These are phyloP conservation scores for Alternaria novae-zelandiae DNA, from an alignment of 2,329 filamentous ascomycete genomes.

Conservation along the genomic window DNA sequence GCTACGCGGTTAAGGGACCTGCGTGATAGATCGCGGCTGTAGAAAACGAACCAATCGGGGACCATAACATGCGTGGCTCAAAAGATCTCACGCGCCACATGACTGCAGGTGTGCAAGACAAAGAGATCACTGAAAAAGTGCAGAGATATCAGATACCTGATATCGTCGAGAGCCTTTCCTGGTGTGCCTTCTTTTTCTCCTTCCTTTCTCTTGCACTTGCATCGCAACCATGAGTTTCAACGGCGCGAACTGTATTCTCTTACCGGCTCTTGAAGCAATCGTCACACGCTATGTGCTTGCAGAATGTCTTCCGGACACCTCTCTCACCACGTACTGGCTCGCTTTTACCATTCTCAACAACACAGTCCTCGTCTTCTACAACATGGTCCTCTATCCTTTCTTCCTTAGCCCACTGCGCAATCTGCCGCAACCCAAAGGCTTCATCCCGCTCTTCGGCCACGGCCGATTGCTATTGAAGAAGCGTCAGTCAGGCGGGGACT, in stretches of 20 bases:
- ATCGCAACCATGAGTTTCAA: constrained; percentile 22
- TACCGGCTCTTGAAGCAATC: constrained; percentile 26
- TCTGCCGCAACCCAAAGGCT: constrained; percentile 42
- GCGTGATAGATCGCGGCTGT: neutral
- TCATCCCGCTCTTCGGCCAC: constrained; percentile 47
- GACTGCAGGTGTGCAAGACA: neutral
- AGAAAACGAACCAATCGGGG: neutral
- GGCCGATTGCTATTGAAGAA: constrained; percentile 40
- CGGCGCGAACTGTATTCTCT: constrained; percentile 17
- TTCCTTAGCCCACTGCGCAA: constrained; percentile 49
- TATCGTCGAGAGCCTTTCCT: neutral
- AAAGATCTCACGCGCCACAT: neutral
- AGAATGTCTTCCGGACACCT: constrained; percentile 15
- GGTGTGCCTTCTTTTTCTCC: constrained; percentile 6
- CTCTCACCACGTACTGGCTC: constrained; percentile 24
- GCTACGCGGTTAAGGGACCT: neutral
- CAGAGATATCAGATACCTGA: neutral
- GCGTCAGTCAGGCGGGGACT: constrained; percentile 40
- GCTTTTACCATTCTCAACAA: constrained; percentile 26
- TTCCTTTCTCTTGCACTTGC: constrained; percentile 21
- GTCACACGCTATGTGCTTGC: constrained; percentile 29
- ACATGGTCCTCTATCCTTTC: constrained; percentile 45
- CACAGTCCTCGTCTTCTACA: constrained; percentile 21
- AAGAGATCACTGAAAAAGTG: neutral
- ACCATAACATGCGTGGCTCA: neutral